Percentiles rank a stretch among this genome's conserved stretches.
Conservation (phyloP, 352 stramenopile genomes). For the Phytophthora sansomeana region DNA sequence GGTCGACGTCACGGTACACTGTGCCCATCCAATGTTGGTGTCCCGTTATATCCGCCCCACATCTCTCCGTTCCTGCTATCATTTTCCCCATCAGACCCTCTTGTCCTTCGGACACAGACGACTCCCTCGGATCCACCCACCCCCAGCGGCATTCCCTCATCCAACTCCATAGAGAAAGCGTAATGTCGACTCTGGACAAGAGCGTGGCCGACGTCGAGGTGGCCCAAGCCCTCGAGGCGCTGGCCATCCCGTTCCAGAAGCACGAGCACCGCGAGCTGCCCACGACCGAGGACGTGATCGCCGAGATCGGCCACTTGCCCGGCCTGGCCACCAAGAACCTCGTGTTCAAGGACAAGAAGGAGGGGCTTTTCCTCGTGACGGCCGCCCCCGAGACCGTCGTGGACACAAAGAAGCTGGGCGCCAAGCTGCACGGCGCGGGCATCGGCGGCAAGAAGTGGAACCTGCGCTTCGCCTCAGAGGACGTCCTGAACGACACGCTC, state of each 20-base stretch:
- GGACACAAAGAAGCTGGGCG: constrained; percentile 92
- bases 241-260: constrained; percentile 61
- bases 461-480: constrained; percentile 93
- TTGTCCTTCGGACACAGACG: too few species aligned
- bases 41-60: too few species aligned
- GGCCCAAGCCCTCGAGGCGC: constrained; percentile 62
- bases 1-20: too few species aligned
- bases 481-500: constrained; percentile 84
- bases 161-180: background rate
- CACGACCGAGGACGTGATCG: constrained; percentile 76
- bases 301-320: constrained; percentile 82
- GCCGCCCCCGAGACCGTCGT: constrained; percentile 85
- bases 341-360: constrained; percentile 98
- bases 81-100: too few species aligned
- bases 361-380: constrained; percentile 96
- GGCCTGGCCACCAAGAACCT: constrained; percentile 96
- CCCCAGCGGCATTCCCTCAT: background rate
- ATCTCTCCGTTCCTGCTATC: too few species aligned
- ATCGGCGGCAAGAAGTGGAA: constrained; percentile 92
- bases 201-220: constrained; percentile 66
- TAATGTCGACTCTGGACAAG: constrained; percentile 29
- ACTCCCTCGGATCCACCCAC: background rate
- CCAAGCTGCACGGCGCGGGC: constrained; percentile 71
- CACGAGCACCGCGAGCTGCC: constrained; percentile 70
- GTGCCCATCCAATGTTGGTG: too few species aligned